These are phyloP conservation scores for Mortierella sp. DNA, from an alignment of 371 early-diverging fungal genomes.

Conservation along the genomic window DNA sequence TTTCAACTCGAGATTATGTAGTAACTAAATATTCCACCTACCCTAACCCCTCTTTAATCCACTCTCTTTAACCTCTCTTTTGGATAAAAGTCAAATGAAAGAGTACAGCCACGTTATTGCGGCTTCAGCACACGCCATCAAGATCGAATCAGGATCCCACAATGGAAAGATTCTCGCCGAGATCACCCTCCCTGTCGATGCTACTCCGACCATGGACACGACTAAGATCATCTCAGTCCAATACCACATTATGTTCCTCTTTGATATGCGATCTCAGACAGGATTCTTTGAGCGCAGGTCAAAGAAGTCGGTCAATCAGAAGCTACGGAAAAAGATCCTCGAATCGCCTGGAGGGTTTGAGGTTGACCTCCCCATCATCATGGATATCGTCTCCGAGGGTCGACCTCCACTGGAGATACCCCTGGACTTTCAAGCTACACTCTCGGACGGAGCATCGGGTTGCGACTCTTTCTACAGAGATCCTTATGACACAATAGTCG, in stretches of 20 bases:
- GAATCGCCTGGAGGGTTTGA: slow-evolving; percentile 36
- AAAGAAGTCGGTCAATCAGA: slow-evolving; percentile 21
- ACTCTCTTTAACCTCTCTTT: not conserved
- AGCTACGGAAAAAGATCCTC: slow-evolving; percentile 25
- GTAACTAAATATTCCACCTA: not conserved
- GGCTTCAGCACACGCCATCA: slow-evolving; percentile 12
- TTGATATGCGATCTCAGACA: slow-evolving; percentile 33
- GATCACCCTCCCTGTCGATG: slow-evolving; percentile 20
- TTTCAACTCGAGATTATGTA: not conserved
- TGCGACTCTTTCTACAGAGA: not conserved
- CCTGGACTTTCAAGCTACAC: slow-evolving; percentile 2
- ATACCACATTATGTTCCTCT: slow-evolving; percentile 33
- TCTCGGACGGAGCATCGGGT: slow-evolving; percentile 3
- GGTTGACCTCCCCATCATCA: slow-evolving; percentile 26
- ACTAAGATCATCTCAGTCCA: slow-evolving; percentile 40
- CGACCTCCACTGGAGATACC: slow-evolving; percentile 1
- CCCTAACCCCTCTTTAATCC: no score
- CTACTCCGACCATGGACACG: slow-evolving; percentile 31
- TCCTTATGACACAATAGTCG: not conserved
- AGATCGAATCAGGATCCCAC: slow-evolving; percentile 1
- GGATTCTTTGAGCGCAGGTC: slow-evolving; percentile 32
- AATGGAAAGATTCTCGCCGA: slow-evolving; percentile 23
- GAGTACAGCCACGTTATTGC: slow-evolving; percentile 37
- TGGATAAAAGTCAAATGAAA: slow-evolving; percentile 5
- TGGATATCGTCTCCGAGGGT: slow-evolving; percentile 29